These are phyloP conservation scores for Chalciporus sp. DNA, from an alignment of 1,284 basidiomycete genomes.

Conservation along the genomic window DNA sequence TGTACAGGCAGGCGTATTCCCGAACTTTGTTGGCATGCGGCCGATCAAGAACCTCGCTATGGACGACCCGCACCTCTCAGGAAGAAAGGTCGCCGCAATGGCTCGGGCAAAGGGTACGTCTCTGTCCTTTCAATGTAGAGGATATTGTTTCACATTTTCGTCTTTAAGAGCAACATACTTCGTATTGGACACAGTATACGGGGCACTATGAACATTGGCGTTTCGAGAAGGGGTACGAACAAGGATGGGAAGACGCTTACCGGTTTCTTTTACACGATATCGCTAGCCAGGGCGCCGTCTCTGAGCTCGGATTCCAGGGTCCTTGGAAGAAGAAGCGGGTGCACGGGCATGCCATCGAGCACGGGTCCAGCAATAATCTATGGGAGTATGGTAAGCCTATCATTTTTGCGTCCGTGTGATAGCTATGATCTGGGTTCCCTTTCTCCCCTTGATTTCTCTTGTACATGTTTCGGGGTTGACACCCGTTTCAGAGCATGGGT, in stretches of 20 bases:
- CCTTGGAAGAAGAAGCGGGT: conserved; percentile 57
- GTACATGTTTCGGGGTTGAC: not conserved
- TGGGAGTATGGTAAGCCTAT: conserved; percentile 65
- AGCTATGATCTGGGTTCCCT: not conserved
- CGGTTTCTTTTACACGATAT: conserved; percentile 41
- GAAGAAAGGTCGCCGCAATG: conserved; percentile 39
- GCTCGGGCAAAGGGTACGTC: conserved; percentile 46
- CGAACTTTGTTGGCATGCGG: conserved; percentile 45
- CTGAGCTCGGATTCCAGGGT: conserved; percentile 64
- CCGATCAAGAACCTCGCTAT: conserved; percentile 19
- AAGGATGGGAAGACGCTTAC: conserved; percentile 75
- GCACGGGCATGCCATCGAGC: conserved; percentile 45
- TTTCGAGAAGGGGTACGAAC: conserved; percentile 65
- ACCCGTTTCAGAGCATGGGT: conserved; percentile 48
- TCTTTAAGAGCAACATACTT: conserved; percentile 48
- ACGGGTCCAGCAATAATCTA: conserved; percentile 42
- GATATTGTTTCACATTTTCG: conserved; percentile 3
- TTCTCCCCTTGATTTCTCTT: not conserved
- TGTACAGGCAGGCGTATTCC: conserved; percentile 64
- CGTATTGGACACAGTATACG: conserved; percentile 59
- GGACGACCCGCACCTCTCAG: conserved; percentile 30
- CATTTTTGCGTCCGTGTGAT: not conserved
- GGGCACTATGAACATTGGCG: conserved; percentile 65
- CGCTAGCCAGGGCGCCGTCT: conserved; percentile 27
- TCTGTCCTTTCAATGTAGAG: not conserved